phyloP scores from a whole-genome alignment of 129 eudicot genomes.

The Ambrosia artemisiifolia region DNA sequence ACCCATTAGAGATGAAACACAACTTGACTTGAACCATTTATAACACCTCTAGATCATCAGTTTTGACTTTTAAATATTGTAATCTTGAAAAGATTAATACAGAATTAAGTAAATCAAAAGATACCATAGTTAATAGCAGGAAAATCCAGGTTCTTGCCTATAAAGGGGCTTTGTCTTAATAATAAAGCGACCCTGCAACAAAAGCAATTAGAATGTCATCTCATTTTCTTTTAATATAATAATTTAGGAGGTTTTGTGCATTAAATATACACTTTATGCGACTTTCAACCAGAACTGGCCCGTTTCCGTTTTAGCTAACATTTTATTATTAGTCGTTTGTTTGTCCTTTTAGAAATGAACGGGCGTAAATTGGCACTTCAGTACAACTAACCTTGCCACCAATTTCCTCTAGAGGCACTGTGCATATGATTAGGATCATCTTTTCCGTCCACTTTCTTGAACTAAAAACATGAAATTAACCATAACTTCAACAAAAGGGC shows the following conservation, averaged over 20 bases:
- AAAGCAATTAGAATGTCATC: background rate
- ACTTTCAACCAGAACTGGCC: too few relatives aligned
- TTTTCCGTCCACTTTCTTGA: constrained; percentile 46
- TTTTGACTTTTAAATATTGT: background rate
- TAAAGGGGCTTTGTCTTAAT: constrained; percentile 27
- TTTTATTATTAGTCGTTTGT: too few relatives aligned
- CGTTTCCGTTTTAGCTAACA: too few relatives aligned
- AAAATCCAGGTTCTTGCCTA: constrained; percentile 33
- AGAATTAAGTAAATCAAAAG: background rate
- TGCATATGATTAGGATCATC: constrained; percentile 39
- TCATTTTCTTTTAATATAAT: too few relatives aligned
- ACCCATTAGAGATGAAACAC: too few relatives aligned
- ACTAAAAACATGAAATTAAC: constrained; percentile 29
- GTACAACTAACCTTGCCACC: constrained; percentile 61
- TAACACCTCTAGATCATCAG: too few relatives aligned
- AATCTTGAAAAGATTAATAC: background rate
- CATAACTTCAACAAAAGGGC: background rate
- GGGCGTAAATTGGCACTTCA: too few relatives aligned
- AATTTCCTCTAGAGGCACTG: constrained; percentile 57
- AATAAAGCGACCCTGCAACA: constrained; percentile 63
- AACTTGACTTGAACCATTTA: too few relatives aligned
- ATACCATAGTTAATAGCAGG: constrained; percentile 45
- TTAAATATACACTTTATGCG: too few relatives aligned
- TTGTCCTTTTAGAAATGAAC: too few relatives aligned
- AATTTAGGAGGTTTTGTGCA: too few relatives aligned